Evolutionary conservation across 352 stramenopile species (phyloP).

Genomic region (Blastocystis sp.): DNA sequence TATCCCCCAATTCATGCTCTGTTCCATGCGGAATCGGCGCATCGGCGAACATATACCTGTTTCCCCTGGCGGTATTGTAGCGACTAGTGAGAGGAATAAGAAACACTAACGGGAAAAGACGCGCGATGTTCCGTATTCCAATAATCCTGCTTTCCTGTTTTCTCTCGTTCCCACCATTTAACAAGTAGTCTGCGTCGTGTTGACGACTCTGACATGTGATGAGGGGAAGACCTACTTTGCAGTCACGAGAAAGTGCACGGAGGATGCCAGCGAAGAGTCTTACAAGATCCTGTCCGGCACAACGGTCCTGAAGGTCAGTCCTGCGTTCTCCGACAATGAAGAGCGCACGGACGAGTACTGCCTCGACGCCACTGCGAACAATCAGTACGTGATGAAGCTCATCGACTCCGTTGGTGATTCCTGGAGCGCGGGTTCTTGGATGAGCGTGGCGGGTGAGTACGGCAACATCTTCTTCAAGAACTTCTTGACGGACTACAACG

Average conservation of each 20-base stretch:
- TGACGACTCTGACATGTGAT: not conserved
- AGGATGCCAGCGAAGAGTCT: not conserved
- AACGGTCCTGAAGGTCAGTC: not conserved
- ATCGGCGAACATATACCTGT: too few relatives aligned
- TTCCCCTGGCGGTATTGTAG: not conserved
- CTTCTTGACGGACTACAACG: not conserved
- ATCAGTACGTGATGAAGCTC: constrained; percentile 20
- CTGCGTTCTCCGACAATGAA: not conserved
- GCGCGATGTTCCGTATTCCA: not conserved
- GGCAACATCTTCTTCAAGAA: constrained; percentile 57
- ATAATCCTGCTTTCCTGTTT: not conserved
- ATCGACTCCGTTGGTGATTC: not conserved
- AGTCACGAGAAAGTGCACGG: not conserved
- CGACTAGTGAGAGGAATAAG: not conserved
- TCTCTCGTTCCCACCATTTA: not conserved
- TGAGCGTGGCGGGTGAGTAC: not conserved
- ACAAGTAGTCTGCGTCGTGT: not conserved
- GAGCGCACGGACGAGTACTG: not conserved
- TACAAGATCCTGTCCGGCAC: not conserved
- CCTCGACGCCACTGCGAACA: not conserved
- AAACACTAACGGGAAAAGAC: not conserved
- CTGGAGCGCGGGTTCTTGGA: not conserved
- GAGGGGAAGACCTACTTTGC: not conserved
- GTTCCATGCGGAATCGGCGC: too few relatives aligned
- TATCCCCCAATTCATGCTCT: too few relatives aligned